A percentile compares a stretch with the other conserved stretches of the same genome.
These are phyloP conservation scores for Scheffersomyces insectosa DNA, from an alignment of 1,139 yeast genomes.

Conservation along the genomic window DNA sequence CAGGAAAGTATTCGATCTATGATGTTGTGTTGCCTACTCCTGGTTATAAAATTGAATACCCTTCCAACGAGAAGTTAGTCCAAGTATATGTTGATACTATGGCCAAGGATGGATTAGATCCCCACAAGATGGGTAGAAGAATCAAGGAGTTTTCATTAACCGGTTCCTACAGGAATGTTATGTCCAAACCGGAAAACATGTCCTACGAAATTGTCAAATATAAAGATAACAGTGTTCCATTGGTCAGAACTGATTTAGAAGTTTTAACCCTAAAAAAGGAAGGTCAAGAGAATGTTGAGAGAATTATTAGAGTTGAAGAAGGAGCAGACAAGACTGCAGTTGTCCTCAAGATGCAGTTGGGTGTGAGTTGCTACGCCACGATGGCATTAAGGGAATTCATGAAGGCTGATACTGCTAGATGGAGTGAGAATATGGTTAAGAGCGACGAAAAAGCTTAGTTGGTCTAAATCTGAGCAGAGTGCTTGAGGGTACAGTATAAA, in stretches of 20 bases:
- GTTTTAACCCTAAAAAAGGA: slow-evolving; percentile 48
- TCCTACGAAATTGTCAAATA: slow-evolving; percentile 69
- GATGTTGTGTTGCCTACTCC: slow-evolving; percentile 94
- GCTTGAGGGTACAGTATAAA: neutral
- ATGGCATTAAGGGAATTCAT: slow-evolving; percentile 94
- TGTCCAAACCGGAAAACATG: slow-evolving; percentile 65
- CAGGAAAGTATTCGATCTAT: slow-evolving; percentile 62
- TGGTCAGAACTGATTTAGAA: slow-evolving; percentile 83
- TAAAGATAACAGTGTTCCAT: slow-evolving; percentile 60
- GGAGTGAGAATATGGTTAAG: slow-evolving; percentile 21
- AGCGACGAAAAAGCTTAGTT: neutral
- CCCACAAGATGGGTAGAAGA: slow-evolving; percentile 78
- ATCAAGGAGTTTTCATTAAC: slow-evolving; percentile 87
- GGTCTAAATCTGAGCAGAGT: no score
- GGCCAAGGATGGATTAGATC: slow-evolving; percentile 82
- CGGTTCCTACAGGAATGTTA: slow-evolving; percentile 82
- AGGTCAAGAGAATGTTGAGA: slow-evolving; percentile 30
- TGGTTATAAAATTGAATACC: slow-evolving; percentile 86
- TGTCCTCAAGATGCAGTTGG: slow-evolving; percentile 73
- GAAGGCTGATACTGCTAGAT: slow-evolving; percentile 77
- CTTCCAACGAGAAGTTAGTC: slow-evolving; percentile 61
- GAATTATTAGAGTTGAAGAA: slow-evolving; percentile 32
- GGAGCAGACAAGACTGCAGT: slow-evolving; percentile 59
- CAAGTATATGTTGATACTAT: slow-evolving; percentile 70
- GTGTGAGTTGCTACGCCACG: slow-evolving; percentile 91